These are phyloP conservation scores for Cladophialophora psammophila DNA, from an alignment of 2,329 filamentous ascomycete genomes.

Conservation along the genomic window DNA sequence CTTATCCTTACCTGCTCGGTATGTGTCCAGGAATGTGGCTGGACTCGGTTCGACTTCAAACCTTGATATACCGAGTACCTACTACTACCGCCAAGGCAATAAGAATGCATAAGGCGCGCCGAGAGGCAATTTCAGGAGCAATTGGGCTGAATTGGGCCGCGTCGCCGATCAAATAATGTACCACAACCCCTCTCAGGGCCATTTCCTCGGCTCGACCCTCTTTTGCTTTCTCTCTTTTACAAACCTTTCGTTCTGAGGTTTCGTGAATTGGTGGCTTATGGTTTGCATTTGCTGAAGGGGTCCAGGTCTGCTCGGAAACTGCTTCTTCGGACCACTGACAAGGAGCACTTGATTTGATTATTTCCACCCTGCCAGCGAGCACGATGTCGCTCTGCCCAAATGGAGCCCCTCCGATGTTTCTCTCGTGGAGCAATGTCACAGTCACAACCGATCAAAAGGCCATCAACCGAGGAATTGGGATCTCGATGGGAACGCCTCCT, in stretches of 20 bases:
- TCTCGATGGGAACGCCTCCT: slow-evolving; percentile 37
- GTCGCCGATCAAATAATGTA: slow-evolving; percentile 2
- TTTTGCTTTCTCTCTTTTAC: slow-evolving; percentile 6
- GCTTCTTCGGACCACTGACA: background rate
- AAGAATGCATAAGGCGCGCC: slow-evolving; percentile 11
- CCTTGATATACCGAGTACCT: background rate
- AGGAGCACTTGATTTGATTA: slow-evolving; percentile 12
- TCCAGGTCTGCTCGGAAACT: background rate
- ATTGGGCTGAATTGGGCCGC: slow-evolving; percentile 10
- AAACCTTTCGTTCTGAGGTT: slow-evolving; percentile 7
- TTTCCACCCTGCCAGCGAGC: slow-evolving; percentile 6
- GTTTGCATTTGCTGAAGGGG: background rate
- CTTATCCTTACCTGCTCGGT: background rate
- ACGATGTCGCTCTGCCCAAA: slow-evolving; percentile 35
- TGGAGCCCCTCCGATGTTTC: slow-evolving; percentile 35
- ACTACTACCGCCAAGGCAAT: background rate
- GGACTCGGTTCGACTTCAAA: background rate
- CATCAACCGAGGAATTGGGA: slow-evolving; percentile 34
- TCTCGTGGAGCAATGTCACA: slow-evolving; percentile 35
- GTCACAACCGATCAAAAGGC: slow-evolving; percentile 37
- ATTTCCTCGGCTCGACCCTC: background rate
- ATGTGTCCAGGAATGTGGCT: background rate
- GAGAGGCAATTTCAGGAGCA: slow-evolving; percentile 15
- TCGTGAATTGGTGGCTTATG: background rate
- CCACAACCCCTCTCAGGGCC: background rate